A percentile compares a stretch with the other conserved stretches of the same genome.
phyloP scores from a whole-genome alignment of 2,329 filamentous ascomycete genomes.

The Neodidymelliopsis sp. region DNA sequence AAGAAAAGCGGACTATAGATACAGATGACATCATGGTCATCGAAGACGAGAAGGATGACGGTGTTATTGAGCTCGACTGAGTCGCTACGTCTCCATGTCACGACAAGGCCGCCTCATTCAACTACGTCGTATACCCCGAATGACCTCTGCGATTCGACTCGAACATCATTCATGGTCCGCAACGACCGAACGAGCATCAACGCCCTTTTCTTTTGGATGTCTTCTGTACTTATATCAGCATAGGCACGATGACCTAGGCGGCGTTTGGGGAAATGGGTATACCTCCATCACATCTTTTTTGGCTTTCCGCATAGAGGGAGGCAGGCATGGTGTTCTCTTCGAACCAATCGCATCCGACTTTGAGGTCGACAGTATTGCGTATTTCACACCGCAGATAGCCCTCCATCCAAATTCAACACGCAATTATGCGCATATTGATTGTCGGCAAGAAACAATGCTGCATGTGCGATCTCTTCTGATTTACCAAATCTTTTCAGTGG shows the following conservation, averaged over 20 bases:
- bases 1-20: constrained; percentile 25
- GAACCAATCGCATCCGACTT: not conserved
- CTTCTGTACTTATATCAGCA: constrained; percentile 23
- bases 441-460: constrained; percentile 76
- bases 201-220: not conserved
- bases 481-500: constrained; percentile 72
- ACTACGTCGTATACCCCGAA: not conserved
- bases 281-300: constrained; percentile 17
- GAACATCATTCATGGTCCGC: not conserved
- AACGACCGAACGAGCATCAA: constrained; percentile 1
- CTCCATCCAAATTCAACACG: constrained; percentile 84
- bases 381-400: constrained; percentile 68
- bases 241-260: constrained; percentile 17
- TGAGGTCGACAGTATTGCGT: not conserved
- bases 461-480: constrained; percentile 78
- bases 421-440: constrained; percentile 90
- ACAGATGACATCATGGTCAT: constrained; percentile 48
- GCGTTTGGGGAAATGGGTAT: constrained; percentile 27
- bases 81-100: too few relatives aligned
- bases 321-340: not conserved
- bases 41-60: constrained; percentile 44
- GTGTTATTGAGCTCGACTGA: constrained; percentile 48
- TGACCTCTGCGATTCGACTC: not conserved
- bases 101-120: not conserved
- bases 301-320: constrained; percentile 3